Evolutionary conservation across 441 rosid genomes (phyloP).

Genomic region (Jatropha multifida): DNA sequence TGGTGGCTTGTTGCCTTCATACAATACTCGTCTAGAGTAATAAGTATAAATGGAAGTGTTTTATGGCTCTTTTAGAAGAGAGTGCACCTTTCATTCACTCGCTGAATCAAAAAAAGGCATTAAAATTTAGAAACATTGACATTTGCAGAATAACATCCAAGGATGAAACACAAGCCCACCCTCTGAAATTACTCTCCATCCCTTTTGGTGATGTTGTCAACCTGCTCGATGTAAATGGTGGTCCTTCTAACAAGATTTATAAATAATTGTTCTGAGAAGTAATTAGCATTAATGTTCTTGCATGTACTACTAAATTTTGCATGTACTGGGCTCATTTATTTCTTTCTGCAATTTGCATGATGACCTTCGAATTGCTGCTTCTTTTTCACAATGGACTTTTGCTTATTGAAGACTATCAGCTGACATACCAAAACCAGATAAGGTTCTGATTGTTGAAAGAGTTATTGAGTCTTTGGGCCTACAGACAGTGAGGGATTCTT

Average conservation of each 20-base stretch:
- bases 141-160: not conserved
- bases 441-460: slow-evolving; percentile 87
- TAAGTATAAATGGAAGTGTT: not conserved
- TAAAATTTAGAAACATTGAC: not conserved
- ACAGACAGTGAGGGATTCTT: slow-evolving; percentile 67
- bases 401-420: slow-evolving; percentile 63
- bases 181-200: not conserved
- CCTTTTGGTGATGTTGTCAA: not conserved
- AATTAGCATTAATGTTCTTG: not conserved
- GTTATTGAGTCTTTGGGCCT: slow-evolving; percentile 85
- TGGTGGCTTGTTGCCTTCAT: not conserved
- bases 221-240: not conserved
- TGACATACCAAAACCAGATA: slow-evolving; percentile 63
- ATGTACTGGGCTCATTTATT: slow-evolving; percentile 3
- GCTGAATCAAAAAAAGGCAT: not conserved
- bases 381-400: slow-evolving; percentile 13
- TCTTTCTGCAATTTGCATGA: slow-evolving; percentile 7
- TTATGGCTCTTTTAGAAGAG: not conserved
- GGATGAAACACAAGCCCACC: not conserved
- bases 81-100: not conserved
- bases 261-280: not conserved
- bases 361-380: slow-evolving; percentile 14
- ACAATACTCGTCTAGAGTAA: not conserved
- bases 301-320: slow-evolving; percentile 10
- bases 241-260: not conserved